Base-by-base conservation (phyloP, 192 early-diverging fungal genomes). In the Coemansia nantahalensis region DNA sequence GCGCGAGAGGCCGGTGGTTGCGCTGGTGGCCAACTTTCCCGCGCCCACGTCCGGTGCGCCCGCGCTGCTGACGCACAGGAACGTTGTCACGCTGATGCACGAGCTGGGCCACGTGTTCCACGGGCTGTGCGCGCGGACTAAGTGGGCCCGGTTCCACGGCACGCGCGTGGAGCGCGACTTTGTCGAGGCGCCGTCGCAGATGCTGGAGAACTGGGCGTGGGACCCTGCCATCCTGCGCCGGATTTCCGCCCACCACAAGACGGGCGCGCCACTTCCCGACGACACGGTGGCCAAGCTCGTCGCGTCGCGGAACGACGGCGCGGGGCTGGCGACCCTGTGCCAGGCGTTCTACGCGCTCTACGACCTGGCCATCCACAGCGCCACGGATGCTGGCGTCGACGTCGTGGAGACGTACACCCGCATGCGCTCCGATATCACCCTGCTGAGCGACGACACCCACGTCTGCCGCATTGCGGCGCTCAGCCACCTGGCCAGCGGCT, bases 181-280 rank as follows among this genome's bases (percentile, higher is more conserved):
- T 62, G 78, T 90, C 23, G 89, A 91, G 68, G 83, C 84, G 12
- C 89, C 89, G 8, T 83, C 82, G 24, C 85, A 86, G 72, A 85
- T 90, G 89, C 66, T 90, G 14, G 89, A 90, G 59, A 88, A 85
- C 54, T 84, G 80, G 77, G 68, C 74, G 6, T 85, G 75, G 65
- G 71, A 82, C 12, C 62, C 66, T 5, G 48, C 59, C 4, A 65
- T 76, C 5, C 49, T 85, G 10, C 52, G 75, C 21, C 30, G 40
- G 5, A 44, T 82, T 15, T 76, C 80, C 31, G 56, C 67, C 46
- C 87, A 91, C 48, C 82, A 85, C 62, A 59, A 84, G 38, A 81
- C 80, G 21, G 74, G 73, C 2, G 62, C 82, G 32, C 66, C 68
- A 6, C 63, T 90, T 16, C 87, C 89, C 0, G 78, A 79, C 38